These are phyloP conservation scores for Penicillium paxilli DNA, from an alignment of 495 filamentous ascomycete species.

Conservation along the genomic window DNA sequence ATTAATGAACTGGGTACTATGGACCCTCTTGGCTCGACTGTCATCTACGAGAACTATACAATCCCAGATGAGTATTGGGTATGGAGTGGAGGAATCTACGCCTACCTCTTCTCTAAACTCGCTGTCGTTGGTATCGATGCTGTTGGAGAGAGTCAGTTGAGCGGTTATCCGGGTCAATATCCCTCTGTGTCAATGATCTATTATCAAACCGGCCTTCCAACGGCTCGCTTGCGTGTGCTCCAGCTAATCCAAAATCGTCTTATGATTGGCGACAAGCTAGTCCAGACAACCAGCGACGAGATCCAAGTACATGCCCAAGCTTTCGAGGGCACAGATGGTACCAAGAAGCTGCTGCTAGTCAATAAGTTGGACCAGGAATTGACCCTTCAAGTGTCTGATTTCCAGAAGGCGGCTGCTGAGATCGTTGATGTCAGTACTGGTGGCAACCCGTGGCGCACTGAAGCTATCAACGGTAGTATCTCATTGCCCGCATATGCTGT, in stretches of 20 bases:
- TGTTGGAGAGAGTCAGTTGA: conserved; percentile 8
- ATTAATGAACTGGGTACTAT: conserved; percentile 5
- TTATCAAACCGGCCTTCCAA: conserved; percentile 4
- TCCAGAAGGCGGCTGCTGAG: neutral
- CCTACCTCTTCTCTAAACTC: conserved; percentile 4
- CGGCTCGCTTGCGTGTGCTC: conserved; percentile 1
- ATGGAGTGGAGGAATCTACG: conserved; percentile 5
- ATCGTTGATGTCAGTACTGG: conserved; percentile 2
- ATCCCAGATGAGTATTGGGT: conserved; percentile 8
- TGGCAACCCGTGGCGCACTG: neutral
- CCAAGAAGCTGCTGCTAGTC: conserved; percentile 1
- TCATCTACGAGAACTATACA: neutral
- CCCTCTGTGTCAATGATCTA: conserved; percentile 10
- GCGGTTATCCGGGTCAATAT: conserved; percentile 10
- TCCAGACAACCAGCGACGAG: neutral
- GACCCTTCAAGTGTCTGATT: neutral
- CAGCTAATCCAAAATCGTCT: conserved; percentile 1
- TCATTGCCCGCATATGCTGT: conserved; percentile 1
- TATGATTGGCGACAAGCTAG: neutral
- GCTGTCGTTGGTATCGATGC: conserved; percentile 6
- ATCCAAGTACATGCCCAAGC: neutral
- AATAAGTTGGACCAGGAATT: neutral
- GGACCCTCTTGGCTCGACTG: conserved; percentile 3
- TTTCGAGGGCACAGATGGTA: neutral
- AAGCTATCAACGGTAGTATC: neutral